These are phyloP conservation scores for Hymenoscyphus linearis DNA, from an alignment of 2,329 filamentous ascomycete species.

Conservation along the genomic window DNA sequence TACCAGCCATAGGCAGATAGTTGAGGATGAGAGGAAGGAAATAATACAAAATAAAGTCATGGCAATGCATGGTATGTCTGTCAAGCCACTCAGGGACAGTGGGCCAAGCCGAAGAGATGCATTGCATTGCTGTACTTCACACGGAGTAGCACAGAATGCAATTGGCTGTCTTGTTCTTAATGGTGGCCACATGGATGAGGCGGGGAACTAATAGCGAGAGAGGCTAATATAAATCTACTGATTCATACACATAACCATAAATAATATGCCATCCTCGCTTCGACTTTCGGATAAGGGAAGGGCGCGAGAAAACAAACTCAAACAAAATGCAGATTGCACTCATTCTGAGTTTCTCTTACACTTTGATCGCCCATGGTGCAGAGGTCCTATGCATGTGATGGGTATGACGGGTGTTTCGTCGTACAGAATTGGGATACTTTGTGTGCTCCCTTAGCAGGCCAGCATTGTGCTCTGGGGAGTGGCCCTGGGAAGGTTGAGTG, in stretches of 20 bases:
- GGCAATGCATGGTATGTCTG: constrained; percentile 19
- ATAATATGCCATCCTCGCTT: background rate
- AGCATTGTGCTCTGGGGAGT: background rate
- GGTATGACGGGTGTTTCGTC: background rate
- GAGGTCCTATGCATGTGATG: background rate
- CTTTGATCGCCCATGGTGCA: background rate
- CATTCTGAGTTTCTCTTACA: background rate
- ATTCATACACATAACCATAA: background rate
- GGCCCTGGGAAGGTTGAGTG: background rate
- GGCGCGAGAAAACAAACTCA: background rate
- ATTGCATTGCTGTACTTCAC: background rate
- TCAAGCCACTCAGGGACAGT: constrained; percentile 17
- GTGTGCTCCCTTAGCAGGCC: background rate
- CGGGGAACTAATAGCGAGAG: no score
- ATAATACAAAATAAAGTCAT: constrained; percentile 1
- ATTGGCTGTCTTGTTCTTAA: background rate
- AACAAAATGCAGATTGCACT: background rate
- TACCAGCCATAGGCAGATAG: constrained; percentile 9
- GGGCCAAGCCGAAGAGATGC: constrained; percentile 4
- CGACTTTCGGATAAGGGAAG: background rate
- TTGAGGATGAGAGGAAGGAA: constrained; percentile 14
- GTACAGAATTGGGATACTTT: background rate
- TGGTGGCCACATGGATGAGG: background rate
- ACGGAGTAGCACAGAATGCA: background rate
- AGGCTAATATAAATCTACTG: background rate